These are phyloP conservation scores for Tardiomyces blankii DNA, from an alignment of 1,139 yeast genomes.

Conservation along the genomic window DNA sequence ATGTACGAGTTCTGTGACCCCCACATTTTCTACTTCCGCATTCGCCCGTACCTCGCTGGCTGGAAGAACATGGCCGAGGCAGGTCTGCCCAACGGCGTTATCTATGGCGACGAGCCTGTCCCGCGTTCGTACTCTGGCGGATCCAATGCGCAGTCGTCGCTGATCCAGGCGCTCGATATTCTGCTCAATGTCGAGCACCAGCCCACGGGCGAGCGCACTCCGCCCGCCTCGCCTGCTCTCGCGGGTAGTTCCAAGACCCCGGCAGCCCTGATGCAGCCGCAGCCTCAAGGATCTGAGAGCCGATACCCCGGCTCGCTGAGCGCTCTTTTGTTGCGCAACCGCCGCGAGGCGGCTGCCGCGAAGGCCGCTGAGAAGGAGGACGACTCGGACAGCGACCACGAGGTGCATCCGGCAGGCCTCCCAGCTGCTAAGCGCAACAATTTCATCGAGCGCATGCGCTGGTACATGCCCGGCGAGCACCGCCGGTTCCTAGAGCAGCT, in stretches of 20 bases:
- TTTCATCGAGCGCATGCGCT: conserved; percentile 74
- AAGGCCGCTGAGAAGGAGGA: conserved; percentile 5
- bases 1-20: conserved; percentile 97
- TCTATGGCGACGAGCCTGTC: conserved; percentile 53
- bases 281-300: conserved; percentile 4
- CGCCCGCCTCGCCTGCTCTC: conserved; percentile 4
- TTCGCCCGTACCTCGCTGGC: conserved; percentile 87
- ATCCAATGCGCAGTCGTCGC: conserved; percentile 85
- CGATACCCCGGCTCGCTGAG: neutral
- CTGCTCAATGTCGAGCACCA: conserved; percentile 65
- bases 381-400: conserved; percentile 6
- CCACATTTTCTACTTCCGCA: conserved; percentile 72
- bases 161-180: conserved; percentile 78
- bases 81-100: conserved; percentile 70
- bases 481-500: conserved; percentile 57
- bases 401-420: neutral
- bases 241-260: neutral
- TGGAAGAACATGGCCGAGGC: conserved; percentile 89
- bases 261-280: conserved; percentile 2
- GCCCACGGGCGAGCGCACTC: conserved; percentile 52
- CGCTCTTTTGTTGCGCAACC: neutral
- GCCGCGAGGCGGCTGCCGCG: conserved; percentile 7
- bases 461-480: conserved; percentile 84
- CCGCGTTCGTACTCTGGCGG: conserved; percentile 75
- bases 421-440: conserved; percentile 32